Evolutionary conservation across 129 eudicot genomes (phyloP), one percentile per base, ranked within the genome.

Genomic region (Artemisia tridentata): DNA sequence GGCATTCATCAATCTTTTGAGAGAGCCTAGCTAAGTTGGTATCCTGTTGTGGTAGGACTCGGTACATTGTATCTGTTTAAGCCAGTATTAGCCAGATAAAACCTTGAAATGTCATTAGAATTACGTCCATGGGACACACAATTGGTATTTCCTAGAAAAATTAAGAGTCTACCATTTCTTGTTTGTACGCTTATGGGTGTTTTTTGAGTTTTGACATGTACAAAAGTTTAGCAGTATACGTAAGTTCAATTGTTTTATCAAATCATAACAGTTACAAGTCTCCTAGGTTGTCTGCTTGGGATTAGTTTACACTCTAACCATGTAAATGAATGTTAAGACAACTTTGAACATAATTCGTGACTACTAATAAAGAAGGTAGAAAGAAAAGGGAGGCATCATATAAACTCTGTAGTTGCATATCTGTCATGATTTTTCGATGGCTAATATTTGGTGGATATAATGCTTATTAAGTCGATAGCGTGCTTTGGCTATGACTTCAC

Each of bases 391-490:
- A 38, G 11, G 7, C 45, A 7, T 38, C 45, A 7, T 38, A 38
- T 38, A 38, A 38, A 38, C 53, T 27, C 3, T 54, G 6, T 34
- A 7, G 34, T 50, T 50, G 53, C 77, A 13, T 62, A 23, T 63
- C 6, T 63, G 17, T 13, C 27, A 19, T 50, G 17, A 18, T 25
- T 50, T 48, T 73, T 73, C 3, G n/a, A 31, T 63, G 68, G 17
- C 53, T 52, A 63, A 49, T 19, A 34, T 50, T 29, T 38, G 60
- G 23, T 63, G 18, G 18, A 34, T 34, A 15, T 65, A 25, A 74
- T 38, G 72, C 55, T 41, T 74, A 31, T 50, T 18, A 65, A 38
- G 43, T 41, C 13, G 45, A 8, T 73, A 74, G 14, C 72, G 19
- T 64, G 65, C 53, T 63, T 12, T 10, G 25, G 56, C 23, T 51